Evolutionary conservation across 345 rosid species (phyloP), one percentile per base, ranked within the genome.

Genomic region (Pistacia integerrima): DNA sequence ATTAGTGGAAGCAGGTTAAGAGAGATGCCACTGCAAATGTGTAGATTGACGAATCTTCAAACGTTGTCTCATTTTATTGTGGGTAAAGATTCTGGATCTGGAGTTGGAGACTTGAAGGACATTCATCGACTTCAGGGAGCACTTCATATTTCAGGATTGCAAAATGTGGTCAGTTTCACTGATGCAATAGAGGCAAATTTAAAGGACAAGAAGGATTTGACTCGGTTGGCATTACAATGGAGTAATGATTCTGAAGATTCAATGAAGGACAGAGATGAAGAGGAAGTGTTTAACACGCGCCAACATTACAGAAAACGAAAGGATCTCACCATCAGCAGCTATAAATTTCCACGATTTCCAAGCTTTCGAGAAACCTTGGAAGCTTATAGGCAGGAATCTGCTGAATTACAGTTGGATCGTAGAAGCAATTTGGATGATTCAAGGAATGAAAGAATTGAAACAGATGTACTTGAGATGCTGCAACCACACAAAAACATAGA

Each of bases 101-200:
- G 73, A 20, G 48, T 76, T 48, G 46, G 25, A 51, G 79, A 69
- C 44, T 60, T 76, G 79, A 68, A 36, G 68, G 48, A 63, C 33
- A 74, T 74, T 16, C 18, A 76, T 5, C 16, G 49, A 35, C 68
- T 76, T 28, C 79, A 49, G 20, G 79, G 79, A 13, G 11, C 41
- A 46, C 79, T 76, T 76, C 4, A 51, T 25, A 69, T 76, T 59
- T 76, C 59, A 1, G 74, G 68, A 59, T 14, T 76, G 67, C 28
- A 61, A 52, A 68, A 76, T 69, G 79, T 76, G 58, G 38, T 35
- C 7, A n/a, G 17, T 8, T 51, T 69, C 9, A 48, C 33, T 2
- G 79, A 76, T 76, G 74, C 73, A 58, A 46, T 76, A 44, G 79
- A 76, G 60, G 74, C 79, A 49, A 76, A 76, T 76, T 61, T 59